A percentile compares a stretch with the other conserved stretches of the same genome.
Evolutionary conservation across 768 basidiomycete species (phyloP).

Genomic region (Imleria badia): DNA sequence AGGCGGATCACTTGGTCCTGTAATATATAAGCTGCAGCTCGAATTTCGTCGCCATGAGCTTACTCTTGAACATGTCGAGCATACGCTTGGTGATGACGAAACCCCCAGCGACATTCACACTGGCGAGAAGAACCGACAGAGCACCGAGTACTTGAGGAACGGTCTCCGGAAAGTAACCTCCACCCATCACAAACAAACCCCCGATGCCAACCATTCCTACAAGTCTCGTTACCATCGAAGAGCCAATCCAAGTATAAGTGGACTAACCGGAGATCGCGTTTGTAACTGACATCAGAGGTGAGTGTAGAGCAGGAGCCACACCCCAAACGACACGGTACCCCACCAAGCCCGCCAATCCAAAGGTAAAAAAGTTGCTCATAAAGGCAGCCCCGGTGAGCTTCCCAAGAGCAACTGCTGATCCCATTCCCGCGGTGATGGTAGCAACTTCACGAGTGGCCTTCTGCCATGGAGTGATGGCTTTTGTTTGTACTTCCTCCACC

Average conservation of each 20-base stretch:
- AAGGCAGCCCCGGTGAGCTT: constrained; percentile 79
- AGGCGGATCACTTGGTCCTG: constrained; percentile 81
- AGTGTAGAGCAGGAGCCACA: constrained; percentile 84
- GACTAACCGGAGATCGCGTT: constrained; percentile 79
- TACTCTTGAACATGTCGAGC: constrained; percentile 92
- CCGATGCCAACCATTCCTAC: constrained; percentile 77
- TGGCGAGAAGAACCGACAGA: constrained; percentile 80
- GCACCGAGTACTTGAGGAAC: constrained; percentile 80
- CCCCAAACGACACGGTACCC: constrained; percentile 92
- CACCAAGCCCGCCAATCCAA: constrained; percentile 82
- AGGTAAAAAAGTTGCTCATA: constrained; percentile 88
- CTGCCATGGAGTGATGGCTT: constrained; percentile 83
- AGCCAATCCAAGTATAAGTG: constrained; percentile 6
- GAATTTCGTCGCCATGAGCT: constrained; percentile 12
- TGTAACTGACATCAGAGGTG: constrained; percentile 88
- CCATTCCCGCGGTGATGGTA: constrained; percentile 74
- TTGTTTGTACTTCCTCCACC: constrained; percentile 41
- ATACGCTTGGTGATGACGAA: constrained; percentile 90
- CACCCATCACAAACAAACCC: constrained; percentile 89
- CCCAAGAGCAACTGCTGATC: constrained; percentile 66
- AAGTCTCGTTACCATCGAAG: not conserved
- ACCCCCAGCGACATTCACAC: constrained; percentile 85
- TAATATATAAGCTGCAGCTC: constrained; percentile 2
- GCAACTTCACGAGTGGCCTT: constrained; percentile 76
- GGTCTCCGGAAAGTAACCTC: constrained; percentile 79